Evolutionary conservation across 768 basidiomycete genomes (phyloP), one percentile per base, ranked within the genome.

Genomic region (Pisolithus orientalis): DNA sequence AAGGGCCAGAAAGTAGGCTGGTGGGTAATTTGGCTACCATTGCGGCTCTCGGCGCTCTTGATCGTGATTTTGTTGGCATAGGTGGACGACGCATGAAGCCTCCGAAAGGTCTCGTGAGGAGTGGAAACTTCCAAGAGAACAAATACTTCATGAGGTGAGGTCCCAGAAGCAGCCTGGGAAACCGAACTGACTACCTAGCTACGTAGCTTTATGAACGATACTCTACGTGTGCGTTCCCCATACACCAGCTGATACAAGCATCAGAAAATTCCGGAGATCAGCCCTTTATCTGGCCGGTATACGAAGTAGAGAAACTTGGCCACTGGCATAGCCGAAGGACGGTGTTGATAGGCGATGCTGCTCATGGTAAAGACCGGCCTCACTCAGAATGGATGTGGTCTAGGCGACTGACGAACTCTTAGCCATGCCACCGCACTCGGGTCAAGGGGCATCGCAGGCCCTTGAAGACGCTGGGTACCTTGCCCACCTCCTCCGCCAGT

Each of bases 381-480:
- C 3, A 48, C 16, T 39, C 6, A 31, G 6, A 1, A 44, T n/a
- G 39, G 39, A 39, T 6, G 42, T n/a, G 46, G 25, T n/a, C 5
- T 9, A 44, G 24, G 28, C n/a, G 32, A 47, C 13, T 31, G 1
- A 43, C 29, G 27, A 39, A 5, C 49, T 32, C 21, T 45, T 17
- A 67, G 67, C 62, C 4, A 65, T 67, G 65, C 63, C 66, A 9
- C 67, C 67, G 4, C 58, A 68, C 46, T 65, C 65, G 31, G 63
- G 66, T 25, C 65, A 64, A 53, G 66, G 65, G 27, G 67, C 63
- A 25, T 67, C 65, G 31, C 66, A 67, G 39, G 62, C 57, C 9
- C 62, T 67, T 0, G 65, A 69, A 34, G 65, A 69, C 43, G 63
- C 65, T 1, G 63, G 43, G 38, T 61, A 68, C 47, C 65, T 69